Conservation (phyloP, 78 protist species). For the Creolimax fragrantissima region DNA sequence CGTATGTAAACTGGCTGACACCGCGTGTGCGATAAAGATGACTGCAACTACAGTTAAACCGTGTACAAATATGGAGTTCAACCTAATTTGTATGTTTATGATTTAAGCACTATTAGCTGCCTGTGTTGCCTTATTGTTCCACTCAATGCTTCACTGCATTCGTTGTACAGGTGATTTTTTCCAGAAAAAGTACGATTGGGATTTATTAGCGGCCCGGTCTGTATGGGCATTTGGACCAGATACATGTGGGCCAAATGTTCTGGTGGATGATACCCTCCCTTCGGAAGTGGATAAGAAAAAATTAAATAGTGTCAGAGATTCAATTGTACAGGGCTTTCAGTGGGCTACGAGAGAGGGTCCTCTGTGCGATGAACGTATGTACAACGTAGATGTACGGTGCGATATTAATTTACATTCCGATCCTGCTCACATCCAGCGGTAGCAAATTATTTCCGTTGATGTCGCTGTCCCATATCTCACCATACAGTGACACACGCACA, state of each 20-base stretch:
- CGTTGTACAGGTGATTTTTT: constrained; percentile 55
- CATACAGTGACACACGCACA: background rate
- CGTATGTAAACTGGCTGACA: background rate
- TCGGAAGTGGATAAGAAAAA: constrained; percentile 64
- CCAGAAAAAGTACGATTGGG: constrained; percentile 86
- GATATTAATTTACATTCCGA: background rate
- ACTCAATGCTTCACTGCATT: no score
- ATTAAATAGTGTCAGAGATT: constrained; percentile 42
- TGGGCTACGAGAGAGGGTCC: constrained; percentile 96
- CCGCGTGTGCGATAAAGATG: no score
- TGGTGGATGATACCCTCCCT: constrained; percentile 87
- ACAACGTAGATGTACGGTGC: background rate
- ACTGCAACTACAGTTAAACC: no score
- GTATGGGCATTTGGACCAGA: constrained; percentile 96
- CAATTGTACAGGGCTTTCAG: constrained; percentile 86
- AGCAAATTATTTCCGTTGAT: background rate
- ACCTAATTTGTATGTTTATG: no score
- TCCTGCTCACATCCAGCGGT: no score
- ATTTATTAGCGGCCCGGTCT: constrained; percentile 82
- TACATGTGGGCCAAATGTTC: constrained; percentile 73
- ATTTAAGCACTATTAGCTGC: no score
- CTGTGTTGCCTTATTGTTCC: no score
- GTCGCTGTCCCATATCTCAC: background rate
- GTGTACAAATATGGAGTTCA: no score
- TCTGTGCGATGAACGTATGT: constrained; percentile 76